Base-by-base conservation (phyloP, 495 filamentous ascomycete species). In the Ramalina peruviana region DNA sequence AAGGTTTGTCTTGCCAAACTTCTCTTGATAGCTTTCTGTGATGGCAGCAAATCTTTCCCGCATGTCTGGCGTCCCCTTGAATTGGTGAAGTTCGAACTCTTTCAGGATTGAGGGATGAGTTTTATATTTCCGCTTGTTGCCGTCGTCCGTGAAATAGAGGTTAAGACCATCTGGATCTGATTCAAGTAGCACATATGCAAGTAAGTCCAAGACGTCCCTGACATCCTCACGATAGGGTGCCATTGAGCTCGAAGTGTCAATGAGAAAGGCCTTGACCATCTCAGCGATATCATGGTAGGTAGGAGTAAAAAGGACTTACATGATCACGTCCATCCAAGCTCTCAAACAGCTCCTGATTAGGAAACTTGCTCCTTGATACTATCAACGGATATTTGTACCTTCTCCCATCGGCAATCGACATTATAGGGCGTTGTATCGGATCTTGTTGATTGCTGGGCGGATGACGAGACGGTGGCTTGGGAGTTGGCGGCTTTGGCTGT, bases 161-260 rank as follows among this genome's bases (percentile, higher is more conserved):
- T 71, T 65, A 25, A 67, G 53, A 5, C 62, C 60, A 38, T 65
- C 54, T 2, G 48, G 53, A 47, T 67, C 62, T 6, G 55, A 43
- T 4, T 43, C 36, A 37, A 65, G 66, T 1, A 68, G 55, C 11
- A 68, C 55, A 42, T 66, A 60, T 30, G 60, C 54, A 13, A 72
- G 50, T 3, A 56, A 54, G 7, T 38, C 40, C 48, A 68, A 60
- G 12, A 59, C 46, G 4, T 54, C 42, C 7, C 41, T 36, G 1
- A 71, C 54, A 1, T 60, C 51, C 2, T 49, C 27, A 21, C 58
- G 56, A 40, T 69, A 52, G 3, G 40, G 25, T 13, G 17, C 20
- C 67, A 72, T 70, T 10, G 52, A 55, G 23, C 17, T 46, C 0
- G 67, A 62, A 48, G 67, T 60, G 50, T 70, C 69, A 36, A 72